phyloP scores from a whole-genome alignment of 371 early-diverging fungal genomes.

The Fennellomyces sp. region DNA sequence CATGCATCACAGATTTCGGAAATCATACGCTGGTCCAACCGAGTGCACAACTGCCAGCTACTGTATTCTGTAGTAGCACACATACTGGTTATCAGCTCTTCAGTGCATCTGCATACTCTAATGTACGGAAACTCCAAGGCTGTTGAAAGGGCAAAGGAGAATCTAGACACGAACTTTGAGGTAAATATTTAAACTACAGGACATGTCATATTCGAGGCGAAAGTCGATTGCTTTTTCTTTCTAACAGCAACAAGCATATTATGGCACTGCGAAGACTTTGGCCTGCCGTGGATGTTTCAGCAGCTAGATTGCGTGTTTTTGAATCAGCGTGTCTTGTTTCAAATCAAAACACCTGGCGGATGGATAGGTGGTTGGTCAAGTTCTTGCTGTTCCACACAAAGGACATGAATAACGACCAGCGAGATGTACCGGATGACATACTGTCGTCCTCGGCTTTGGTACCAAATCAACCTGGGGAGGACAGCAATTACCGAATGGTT shows the following conservation, averaged over 20 bases:
- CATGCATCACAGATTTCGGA: not conserved
- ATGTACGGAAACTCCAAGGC: not conserved
- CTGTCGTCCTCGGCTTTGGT: not conserved
- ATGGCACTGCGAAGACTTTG: not conserved
- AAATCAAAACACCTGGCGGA: not conserved
- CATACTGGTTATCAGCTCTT: not conserved
- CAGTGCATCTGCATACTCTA: not conserved
- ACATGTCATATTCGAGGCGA: no score
- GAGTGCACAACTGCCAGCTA: not conserved
- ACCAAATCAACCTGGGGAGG: not conserved
- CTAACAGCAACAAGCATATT: not conserved
- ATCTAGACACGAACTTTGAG: not conserved
- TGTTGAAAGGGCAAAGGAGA: not conserved
- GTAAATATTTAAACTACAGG: no score
- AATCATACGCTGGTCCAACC: not conserved
- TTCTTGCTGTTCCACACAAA: not conserved
- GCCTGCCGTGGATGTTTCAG: not conserved
- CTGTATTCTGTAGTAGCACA: not conserved
- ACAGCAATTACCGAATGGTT: not conserved
- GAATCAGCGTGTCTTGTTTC: not conserved
- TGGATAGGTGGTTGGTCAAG: not conserved
- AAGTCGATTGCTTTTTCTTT: no score
- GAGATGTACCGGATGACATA: not conserved
- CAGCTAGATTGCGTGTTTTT: not conserved
- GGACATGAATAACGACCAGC: not conserved